These are phyloP conservation scores for Sicyos edulis DNA, from an alignment of 306 rosid species.

Conservation along the genomic window DNA sequence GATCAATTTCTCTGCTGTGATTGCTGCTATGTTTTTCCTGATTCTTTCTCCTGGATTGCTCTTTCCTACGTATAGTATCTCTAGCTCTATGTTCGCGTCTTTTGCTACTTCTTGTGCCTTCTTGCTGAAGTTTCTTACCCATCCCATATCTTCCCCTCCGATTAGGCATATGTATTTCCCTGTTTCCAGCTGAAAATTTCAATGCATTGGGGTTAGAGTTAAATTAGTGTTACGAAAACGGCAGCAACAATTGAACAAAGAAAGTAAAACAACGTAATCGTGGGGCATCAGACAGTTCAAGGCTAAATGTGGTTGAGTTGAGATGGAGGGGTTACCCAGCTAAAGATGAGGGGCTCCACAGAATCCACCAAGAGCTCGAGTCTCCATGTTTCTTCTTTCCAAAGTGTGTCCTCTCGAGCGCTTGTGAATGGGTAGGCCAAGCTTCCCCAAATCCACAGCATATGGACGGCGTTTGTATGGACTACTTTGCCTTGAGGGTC, in stretches of 20 bases:
- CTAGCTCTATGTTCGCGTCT: conserved; percentile 31
- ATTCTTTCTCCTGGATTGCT: conserved; percentile 45
- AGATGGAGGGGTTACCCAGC: conserved; percentile 33
- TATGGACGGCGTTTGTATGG: conserved; percentile 56
- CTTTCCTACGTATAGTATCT: conserved; percentile 49
- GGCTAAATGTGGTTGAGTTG: too few species aligned
- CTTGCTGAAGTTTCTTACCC: conserved; percentile 45
- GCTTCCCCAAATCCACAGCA: conserved; percentile 71
- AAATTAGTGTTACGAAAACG: too few species aligned
- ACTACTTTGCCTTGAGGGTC: conserved; percentile 53
- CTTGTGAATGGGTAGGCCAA: conserved; percentile 57
- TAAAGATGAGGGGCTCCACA: conserved; percentile 39
- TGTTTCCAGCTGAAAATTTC: conserved; percentile 30
- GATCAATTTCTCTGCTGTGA: conserved; percentile 28
- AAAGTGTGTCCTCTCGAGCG: conserved; percentile 45
- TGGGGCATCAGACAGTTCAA: too few species aligned
- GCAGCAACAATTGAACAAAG: too few species aligned
- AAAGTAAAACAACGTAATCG: too few species aligned
- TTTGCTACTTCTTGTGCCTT: conserved; percentile 30
- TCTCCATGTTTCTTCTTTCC: conserved; percentile 58
- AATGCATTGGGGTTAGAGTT: too few species aligned
- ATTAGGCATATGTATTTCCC: conserved; percentile 44
- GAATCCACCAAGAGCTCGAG: conserved; percentile 45
- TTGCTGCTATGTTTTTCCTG: conserved; percentile 26
- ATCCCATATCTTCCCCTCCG: conserved; percentile 48